Conservation (phyloP, 495 filamentous ascomycete species). For the Wilcoxina mikolae region DNA sequence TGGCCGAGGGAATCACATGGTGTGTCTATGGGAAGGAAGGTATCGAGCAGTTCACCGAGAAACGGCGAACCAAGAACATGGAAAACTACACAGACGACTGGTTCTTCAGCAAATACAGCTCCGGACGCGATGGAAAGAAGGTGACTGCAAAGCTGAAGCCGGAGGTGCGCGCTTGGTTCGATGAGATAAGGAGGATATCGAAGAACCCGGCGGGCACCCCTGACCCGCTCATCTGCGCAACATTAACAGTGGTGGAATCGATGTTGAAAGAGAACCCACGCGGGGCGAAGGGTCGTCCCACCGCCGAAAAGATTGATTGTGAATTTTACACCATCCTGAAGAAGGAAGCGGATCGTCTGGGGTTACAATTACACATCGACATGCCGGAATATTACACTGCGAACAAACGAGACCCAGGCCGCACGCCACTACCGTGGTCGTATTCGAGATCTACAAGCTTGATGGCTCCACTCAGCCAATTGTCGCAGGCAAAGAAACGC, state of each 20-base stretch:
- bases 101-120: background rate
- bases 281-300: background rate
- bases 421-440: background rate
- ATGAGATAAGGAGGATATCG: too few relatives aligned
- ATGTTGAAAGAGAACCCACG: background rate
- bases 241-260: background rate
- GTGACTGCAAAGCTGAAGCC: background rate
- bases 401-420: background rate
- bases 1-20: constrained; percentile 23
- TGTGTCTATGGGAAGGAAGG: constrained; percentile 11
- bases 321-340: background rate
- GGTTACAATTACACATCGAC: background rate
- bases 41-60: constrained; percentile 4
- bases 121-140: background rate
- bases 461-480: background rate
- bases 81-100: background rate
- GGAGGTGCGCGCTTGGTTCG: background rate
- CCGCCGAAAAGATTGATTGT: background rate
- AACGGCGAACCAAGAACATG: background rate
- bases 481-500: background rate
- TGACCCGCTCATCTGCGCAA: background rate
- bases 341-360: background rate
- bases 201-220: background rate
- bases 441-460: background rate
- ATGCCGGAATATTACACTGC: background rate